A percentile compares a stretch with the other conserved stretches of the same genome.
phyloP scores from a whole-genome alignment of 345 rosid species.

The Dipteronia sinensis region DNA sequence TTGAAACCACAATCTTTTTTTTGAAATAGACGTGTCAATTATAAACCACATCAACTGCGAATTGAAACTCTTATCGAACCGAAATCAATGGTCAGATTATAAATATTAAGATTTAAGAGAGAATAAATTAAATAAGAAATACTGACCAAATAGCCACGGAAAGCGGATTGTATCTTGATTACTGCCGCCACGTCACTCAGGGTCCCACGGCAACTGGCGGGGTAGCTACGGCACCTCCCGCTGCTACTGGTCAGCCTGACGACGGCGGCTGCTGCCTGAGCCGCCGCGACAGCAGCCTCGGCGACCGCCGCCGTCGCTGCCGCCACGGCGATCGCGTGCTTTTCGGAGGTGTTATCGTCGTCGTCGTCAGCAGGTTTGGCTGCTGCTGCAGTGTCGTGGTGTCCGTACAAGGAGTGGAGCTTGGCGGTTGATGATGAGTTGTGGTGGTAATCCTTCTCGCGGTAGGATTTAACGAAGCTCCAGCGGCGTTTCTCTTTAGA shows the following conservation, averaged over 20 bases:
- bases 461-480: slow-evolving; percentile 81
- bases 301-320: slow-evolving; percentile 83
- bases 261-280: slow-evolving; percentile 75
- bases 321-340: slow-evolving; percentile 80
- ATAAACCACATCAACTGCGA: neutral
- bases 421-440: neutral
- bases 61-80: slow-evolving; percentile 6
- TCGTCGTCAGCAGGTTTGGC: neutral
- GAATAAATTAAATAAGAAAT: neutral
- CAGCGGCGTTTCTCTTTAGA: slow-evolving; percentile 70
- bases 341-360: neutral
- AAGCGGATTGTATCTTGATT: slow-evolving; percentile 76
- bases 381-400: slow-evolving; percentile 9
- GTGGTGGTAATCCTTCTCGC: slow-evolving; percentile 37
- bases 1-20: neutral
- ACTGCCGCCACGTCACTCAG: slow-evolving; percentile 61
- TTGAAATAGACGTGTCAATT: neutral
- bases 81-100: neutral
- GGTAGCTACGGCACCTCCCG: slow-evolving; percentile 48
- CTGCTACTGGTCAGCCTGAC: slow-evolving; percentile 73
- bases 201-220: slow-evolving; percentile 28
- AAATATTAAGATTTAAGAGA: neutral
- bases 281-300: slow-evolving; percentile 79
- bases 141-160: slow-evolving; percentile 90
- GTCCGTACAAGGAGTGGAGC: slow-evolving; percentile 11